A percentile compares a stretch with the other conserved stretches of the same genome.
These are phyloP conservation scores for Erodium texanum DNA, from an alignment of 441 rosid species.

Conservation along the genomic window DNA sequence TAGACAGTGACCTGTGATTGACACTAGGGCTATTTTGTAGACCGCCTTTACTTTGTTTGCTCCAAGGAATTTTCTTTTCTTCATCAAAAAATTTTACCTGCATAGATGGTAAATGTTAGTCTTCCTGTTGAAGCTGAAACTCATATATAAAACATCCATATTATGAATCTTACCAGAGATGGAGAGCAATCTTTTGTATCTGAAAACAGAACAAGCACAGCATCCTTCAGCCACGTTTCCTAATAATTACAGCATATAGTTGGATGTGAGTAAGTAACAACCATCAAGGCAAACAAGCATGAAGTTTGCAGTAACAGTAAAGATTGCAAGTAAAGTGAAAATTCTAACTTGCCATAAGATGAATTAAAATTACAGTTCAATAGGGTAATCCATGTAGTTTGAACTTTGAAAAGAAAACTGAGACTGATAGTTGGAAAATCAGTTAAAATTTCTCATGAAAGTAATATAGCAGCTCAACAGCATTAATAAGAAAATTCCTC, in stretches of 20 bases:
- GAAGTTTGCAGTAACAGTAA: conserved; percentile 8
- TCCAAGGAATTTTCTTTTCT: conserved; percentile 41
- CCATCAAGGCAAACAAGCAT: conserved; percentile 17
- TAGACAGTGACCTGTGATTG: conserved; percentile 49
- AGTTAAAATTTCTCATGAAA: too few relatives aligned
- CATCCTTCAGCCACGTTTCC: conserved; percentile 82
- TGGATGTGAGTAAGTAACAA: conserved; percentile 23
- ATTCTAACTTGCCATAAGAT: background rate
- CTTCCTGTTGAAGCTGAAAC: conserved; percentile 5
- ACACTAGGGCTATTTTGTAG: conserved; percentile 25
- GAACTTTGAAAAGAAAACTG: background rate
- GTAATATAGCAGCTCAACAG: too few relatives aligned
- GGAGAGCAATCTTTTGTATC: conserved; percentile 80
- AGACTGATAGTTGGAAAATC: background rate
- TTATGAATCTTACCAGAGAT: conserved; percentile 51
- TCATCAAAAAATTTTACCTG: conserved; percentile 60
- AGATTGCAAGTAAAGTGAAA: background rate
- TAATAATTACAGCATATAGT: conserved; percentile 37
- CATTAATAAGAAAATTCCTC: background rate
- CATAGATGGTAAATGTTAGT: conserved; percentile 19
- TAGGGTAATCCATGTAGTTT: background rate
- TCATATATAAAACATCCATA: background rate
- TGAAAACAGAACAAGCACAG: conserved; percentile 63
- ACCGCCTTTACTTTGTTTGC: conserved; percentile 36
- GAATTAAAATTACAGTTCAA: background rate